Evolutionary conservation across 148 eudicot species (phyloP).

Genomic region (Rhododendron ferrugineum): DNA sequence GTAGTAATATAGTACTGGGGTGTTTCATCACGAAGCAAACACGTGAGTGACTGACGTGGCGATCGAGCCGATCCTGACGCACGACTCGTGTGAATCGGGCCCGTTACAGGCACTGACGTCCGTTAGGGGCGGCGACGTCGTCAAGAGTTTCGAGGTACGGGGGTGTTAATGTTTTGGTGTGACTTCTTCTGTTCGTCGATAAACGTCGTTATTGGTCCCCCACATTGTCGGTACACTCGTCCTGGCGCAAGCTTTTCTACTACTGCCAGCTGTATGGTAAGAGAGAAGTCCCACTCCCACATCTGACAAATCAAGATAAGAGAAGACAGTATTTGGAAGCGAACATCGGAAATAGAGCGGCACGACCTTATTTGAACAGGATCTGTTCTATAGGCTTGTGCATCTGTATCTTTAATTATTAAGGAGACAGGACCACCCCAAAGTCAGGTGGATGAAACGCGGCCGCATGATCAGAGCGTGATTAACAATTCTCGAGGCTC

Average conservation of each 20-base stretch:
- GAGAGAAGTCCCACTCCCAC: too few relatives aligned
- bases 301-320: too few relatives aligned
- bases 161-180: neutral
- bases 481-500: too few relatives aligned
- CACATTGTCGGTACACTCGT: neutral
- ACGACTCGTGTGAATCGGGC: constrained; percentile 16
- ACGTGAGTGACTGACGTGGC: constrained; percentile 22
- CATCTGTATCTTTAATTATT: too few relatives aligned
- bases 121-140: constrained; percentile 11
- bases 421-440: too few relatives aligned
- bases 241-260: neutral
- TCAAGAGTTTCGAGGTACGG: neutral
- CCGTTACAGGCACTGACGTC: constrained; percentile 1
- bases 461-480: too few relatives aligned
- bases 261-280: too few relatives aligned
- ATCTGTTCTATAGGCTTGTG: too few relatives aligned
- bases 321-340: too few relatives aligned
- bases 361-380: too few relatives aligned
- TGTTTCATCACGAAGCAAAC: constrained; percentile 8
- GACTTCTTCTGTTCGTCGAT: neutral
- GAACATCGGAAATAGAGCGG: too few relatives aligned
- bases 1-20: neutral
- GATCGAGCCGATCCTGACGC: constrained; percentile 1
- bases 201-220: constrained; percentile 10
- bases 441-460: too few relatives aligned